These are phyloP conservation scores for Cutaneotrichosporon cutaneum DNA, from an alignment of 1,284 basidiomycete genomes.

Conservation along the genomic window DNA sequence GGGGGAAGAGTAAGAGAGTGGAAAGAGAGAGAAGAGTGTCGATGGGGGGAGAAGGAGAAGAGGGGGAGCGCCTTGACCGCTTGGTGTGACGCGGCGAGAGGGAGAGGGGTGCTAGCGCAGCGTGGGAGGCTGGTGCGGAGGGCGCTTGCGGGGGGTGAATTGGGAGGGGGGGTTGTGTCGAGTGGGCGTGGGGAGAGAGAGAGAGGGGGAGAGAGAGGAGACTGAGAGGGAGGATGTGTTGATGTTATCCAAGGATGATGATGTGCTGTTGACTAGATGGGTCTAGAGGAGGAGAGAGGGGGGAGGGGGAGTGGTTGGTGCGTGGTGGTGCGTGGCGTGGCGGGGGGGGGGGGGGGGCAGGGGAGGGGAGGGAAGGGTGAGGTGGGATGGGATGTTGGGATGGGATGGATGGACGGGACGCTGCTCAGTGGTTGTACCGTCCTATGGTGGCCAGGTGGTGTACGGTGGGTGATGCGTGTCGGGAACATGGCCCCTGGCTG, in stretches of 20 bases:
- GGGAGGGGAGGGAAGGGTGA: conserved; percentile 4
- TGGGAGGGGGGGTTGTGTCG: neutral
- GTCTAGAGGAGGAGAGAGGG: neutral
- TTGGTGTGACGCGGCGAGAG: conserved; percentile 3
- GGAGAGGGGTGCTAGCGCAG: conserved; percentile 1
- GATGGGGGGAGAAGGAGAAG: neutral
- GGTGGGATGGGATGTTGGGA: neutral
- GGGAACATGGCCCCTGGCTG: too few relatives aligned
- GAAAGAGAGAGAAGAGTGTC: conserved; percentile 2
- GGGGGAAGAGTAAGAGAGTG: neutral
- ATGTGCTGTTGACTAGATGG: too few relatives aligned
- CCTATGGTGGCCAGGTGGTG: neutral
- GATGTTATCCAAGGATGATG: too few relatives aligned
- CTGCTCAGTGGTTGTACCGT: neutral
- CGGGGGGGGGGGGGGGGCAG: neutral
- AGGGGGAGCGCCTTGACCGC: conserved; percentile 1
- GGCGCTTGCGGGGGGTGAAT: neutral
- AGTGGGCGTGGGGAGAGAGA: neutral
- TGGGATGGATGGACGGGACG: conserved; percentile 1
- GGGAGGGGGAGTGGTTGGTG: neutral
- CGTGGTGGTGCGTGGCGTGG: neutral
- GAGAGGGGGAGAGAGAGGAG: neutral
- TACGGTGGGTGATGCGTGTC: neutral
- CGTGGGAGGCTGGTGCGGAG: neutral
- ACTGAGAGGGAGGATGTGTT: neutral